phyloP scores from a whole-genome alignment of 257 asterid genomes.

The Solanum virginianum region DNA sequence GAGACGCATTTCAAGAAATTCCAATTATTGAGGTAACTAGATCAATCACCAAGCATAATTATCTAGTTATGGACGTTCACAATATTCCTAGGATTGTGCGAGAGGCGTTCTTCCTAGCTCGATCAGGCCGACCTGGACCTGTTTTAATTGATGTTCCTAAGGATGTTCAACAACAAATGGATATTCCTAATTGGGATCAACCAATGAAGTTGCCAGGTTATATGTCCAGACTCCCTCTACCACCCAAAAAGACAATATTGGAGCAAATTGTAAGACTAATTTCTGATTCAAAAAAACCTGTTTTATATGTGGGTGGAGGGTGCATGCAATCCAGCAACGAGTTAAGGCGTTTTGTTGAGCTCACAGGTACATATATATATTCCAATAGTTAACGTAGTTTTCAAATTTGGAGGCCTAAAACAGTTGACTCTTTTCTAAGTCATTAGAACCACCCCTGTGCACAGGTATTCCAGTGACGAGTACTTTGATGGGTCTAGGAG shows the following conservation, averaged over 20 bases:
- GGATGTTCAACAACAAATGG: slow-evolving; percentile 77
- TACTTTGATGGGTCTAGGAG: slow-evolving; percentile 74
- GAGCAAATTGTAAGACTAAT: slow-evolving; percentile 53
- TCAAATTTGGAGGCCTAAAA: not conserved
- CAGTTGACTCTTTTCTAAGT: not conserved
- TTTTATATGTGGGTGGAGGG: slow-evolving; percentile 81
- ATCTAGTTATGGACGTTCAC: slow-evolving; percentile 55
- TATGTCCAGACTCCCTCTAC: slow-evolving; percentile 47
- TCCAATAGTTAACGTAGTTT: not conserved
- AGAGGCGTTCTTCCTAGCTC: slow-evolving; percentile 50
- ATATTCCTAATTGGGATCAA: slow-evolving; percentile 56
- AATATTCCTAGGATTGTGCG: slow-evolving; percentile 63
- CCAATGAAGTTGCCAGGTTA: slow-evolving; percentile 54
- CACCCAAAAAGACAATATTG: slow-evolving; percentile 24
- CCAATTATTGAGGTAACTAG: slow-evolving; percentile 76
- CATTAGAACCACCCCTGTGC: not conserved
- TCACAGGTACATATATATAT: slow-evolving; percentile 18
- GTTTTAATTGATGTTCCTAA: slow-evolving; percentile 74
- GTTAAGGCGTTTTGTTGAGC: slow-evolving; percentile 47
- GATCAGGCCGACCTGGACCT: slow-evolving; percentile 74
- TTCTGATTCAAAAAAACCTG: slow-evolving; percentile 52
- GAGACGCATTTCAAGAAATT: slow-evolving; percentile 79
- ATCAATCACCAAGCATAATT: slow-evolving; percentile 75
- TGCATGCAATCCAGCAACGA: slow-evolving; percentile 63
- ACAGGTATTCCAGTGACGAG: slow-evolving; percentile 55